phyloP scores from a whole-genome alignment of 768 basidiomycete genomes.

The Phlegmacium glaucopus region DNA sequence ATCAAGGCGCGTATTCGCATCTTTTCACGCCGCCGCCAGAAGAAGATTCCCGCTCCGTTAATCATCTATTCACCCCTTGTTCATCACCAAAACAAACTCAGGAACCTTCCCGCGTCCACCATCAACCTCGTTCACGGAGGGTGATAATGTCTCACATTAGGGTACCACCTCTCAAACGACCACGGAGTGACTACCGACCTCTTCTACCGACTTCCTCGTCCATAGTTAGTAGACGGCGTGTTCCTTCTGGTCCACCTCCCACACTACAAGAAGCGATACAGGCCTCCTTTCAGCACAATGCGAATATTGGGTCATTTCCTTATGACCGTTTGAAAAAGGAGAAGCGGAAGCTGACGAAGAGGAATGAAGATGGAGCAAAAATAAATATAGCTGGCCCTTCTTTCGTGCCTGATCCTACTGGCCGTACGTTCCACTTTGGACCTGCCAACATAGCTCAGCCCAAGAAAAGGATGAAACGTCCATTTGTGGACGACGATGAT shows the following conservation, averaged over 20 bases:
- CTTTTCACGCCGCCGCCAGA: constrained; percentile 18
- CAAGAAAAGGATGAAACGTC: too few species aligned
- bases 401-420: too few species aligned
- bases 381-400: neutral
- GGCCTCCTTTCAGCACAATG: constrained; percentile 12
- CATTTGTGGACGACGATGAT: too few species aligned
- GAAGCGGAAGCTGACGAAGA: neutral
- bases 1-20: neutral
- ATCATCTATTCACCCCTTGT: constrained; percentile 14
- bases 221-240: neutral
- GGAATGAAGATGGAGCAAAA: neutral
- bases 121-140: neutral
- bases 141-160: constrained; percentile 18
- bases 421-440: neutral
- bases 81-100: neutral
- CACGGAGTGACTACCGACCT: constrained; percentile 1
- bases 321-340: neutral
- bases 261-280: constrained; percentile 11
- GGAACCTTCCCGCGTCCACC: neutral
- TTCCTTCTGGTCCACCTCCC: neutral
- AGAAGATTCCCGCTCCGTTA: constrained; percentile 5
- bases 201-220: neutral
- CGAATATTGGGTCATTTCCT: constrained; percentile 6
- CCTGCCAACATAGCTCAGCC: neutral
- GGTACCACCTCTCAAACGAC: neutral